These are phyloP conservation scores for Pulicaria dysenterica DNA, from an alignment of 129 eudicot genomes.

Conservation along the genomic window DNA sequence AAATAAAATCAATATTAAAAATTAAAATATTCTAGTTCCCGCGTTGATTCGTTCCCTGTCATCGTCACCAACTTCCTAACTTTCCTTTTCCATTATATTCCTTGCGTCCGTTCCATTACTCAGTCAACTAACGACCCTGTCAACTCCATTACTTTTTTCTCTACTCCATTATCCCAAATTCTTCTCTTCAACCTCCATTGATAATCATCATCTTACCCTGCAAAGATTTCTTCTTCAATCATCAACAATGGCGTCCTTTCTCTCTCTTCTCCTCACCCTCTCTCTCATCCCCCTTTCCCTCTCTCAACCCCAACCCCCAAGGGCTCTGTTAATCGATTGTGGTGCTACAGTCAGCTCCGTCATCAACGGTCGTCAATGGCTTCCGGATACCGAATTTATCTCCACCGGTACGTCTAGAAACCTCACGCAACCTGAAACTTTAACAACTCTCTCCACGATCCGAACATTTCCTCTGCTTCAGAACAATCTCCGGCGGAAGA, in stretches of 20 bases:
- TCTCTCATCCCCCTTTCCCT: slow-evolving; percentile 40
- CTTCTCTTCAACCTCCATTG: slow-evolving; percentile 5
- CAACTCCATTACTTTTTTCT: slow-evolving; percentile 47
- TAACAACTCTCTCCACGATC: slow-evolving; percentile 55
- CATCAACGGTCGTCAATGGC: slow-evolving; percentile 50
- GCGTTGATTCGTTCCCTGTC: slow-evolving; percentile 37
- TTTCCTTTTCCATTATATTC: slow-evolving; percentile 42
- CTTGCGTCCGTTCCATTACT: slow-evolving; percentile 59
- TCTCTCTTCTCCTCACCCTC: slow-evolving; percentile 44
- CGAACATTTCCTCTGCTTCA: slow-evolving; percentile 64
- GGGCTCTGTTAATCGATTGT: slow-evolving; percentile 59
- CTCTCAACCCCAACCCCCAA: slow-evolving; percentile 55
- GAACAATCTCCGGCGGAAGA: slow-evolving; percentile 39
- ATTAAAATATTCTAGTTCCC: background rate
- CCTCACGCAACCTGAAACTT: slow-evolving; percentile 18
- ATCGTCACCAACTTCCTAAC: slow-evolving; percentile 21
- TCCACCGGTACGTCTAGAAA: slow-evolving; percentile 49
- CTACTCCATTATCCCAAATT: slow-evolving; percentile 21
- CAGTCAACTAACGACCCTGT: slow-evolving; percentile 51
- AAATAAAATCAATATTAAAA: background rate
- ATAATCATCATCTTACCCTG: background rate
- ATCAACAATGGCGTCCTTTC: slow-evolving; percentile 38
- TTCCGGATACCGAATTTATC: slow-evolving; percentile 54
- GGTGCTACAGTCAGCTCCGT: slow-evolving; percentile 48
- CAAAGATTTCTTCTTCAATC: background rate